A percentile compares a stretch with the other conserved stretches of the same genome.
Conservation (phyloP, 495 filamentous ascomycete genomes). For the Penicillium steckii region DNA sequence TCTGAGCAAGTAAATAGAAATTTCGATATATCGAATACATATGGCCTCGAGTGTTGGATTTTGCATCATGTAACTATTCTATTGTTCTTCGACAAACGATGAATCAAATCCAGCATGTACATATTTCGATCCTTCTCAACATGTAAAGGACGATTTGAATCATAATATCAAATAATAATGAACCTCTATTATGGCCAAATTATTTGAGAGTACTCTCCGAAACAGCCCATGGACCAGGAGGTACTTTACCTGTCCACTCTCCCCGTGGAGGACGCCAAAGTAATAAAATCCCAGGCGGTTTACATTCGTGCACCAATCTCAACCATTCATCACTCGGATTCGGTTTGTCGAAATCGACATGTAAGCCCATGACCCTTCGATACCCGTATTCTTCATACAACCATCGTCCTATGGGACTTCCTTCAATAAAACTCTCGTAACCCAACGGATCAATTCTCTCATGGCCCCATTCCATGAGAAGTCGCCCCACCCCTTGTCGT, state of each 20-base stretch:
- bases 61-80: too few species aligned
- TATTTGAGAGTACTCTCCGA: not conserved
- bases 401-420: constrained; percentile 34
- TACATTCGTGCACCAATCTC: constrained; percentile 25
- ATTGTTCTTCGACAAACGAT: too few species aligned
- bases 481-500: constrained; percentile 27
- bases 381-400: constrained; percentile 36
- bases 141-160: too few species aligned
- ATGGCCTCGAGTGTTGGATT: too few species aligned
- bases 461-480: constrained; percentile 37
- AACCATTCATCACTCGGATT: constrained; percentile 30
- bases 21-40: too few species aligned
- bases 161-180: too few species aligned
- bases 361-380: constrained; percentile 16
- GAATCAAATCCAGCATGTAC: too few species aligned
- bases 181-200: too few species aligned
- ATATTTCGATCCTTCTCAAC: too few species aligned
- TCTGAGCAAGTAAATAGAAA: too few species aligned
- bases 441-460: constrained; percentile 32
- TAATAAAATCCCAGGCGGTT: constrained; percentile 20
- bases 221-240: constrained; percentile 9
- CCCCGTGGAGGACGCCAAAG: constrained; percentile 34
- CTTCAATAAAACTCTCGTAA: constrained; percentile 33
- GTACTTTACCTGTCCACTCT: constrained; percentile 24
- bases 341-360: constrained; percentile 20